These are phyloP conservation scores for Ulmus americana DNA, from an alignment of 331 rosid species.

Conservation along the genomic window DNA sequence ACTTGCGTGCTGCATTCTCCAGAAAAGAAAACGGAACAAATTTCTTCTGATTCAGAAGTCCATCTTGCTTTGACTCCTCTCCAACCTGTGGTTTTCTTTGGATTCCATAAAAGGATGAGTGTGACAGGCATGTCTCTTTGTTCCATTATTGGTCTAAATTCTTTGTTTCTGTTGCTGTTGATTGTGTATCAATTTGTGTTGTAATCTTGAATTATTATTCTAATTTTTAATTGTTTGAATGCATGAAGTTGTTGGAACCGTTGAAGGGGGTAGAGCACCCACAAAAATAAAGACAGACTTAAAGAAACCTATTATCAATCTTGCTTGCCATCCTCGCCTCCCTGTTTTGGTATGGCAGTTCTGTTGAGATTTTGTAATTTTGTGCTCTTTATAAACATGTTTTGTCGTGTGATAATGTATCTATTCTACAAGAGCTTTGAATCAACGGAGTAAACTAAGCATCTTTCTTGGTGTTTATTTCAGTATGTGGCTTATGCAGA, in stretches of 20 bases:
- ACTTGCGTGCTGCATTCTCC: conserved; percentile 93
- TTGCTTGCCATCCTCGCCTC: conserved; percentile 98
- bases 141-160: not conserved
- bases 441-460: conserved; percentile 20
- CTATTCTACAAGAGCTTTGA: conserved; percentile 10
- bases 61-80: conserved; percentile 94
- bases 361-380: conserved; percentile 17
- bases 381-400: conserved; percentile 12
- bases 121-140: conserved; percentile 64
- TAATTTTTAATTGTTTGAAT: conserved; percentile 32
- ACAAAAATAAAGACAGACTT: conserved; percentile 94
- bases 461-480: conserved; percentile 23
- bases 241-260: conserved; percentile 89
- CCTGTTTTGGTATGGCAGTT: conserved; percentile 59
- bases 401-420: conserved; percentile 18
- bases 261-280: conserved; percentile 93
- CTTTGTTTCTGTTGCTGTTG: not conserved
- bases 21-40: conserved; percentile 74
- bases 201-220: not conserved
- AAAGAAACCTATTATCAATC: conserved; percentile 93
- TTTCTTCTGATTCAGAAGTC: conserved; percentile 81
- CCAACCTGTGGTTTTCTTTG: conserved; percentile 83
- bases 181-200: conserved; percentile 1
- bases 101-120: conserved; percentile 89
- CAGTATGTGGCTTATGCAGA: conserved; percentile 97